These are phyloP conservation scores for Tolypocladium pustulatum DNA, from an alignment of 2,329 filamentous ascomycete species.

Conservation along the genomic window DNA sequence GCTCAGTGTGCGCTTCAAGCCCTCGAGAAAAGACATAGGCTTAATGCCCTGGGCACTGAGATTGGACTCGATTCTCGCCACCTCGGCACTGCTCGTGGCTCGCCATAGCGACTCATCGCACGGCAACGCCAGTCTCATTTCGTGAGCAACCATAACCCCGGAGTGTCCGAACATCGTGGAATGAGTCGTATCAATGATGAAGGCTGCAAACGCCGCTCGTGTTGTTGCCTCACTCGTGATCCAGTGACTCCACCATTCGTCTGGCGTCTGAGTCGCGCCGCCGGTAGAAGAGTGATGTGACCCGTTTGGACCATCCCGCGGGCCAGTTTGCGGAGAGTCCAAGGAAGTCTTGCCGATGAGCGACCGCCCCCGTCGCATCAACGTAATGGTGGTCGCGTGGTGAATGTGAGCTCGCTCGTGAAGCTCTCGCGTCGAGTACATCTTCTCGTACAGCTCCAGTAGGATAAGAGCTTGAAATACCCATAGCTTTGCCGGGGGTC, in stretches of 20 bases:
- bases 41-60: slow-evolving; percentile 74
- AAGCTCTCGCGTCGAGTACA: slow-evolving; percentile 84
- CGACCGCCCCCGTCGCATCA: slow-evolving; percentile 90
- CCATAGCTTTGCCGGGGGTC: slow-evolving; percentile 90
- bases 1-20: slow-evolving; percentile 79
- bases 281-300: slow-evolving; percentile 53
- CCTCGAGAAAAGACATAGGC: slow-evolving; percentile 79
- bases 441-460: slow-evolving; percentile 92
- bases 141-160: slow-evolving; percentile 92
- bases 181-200: slow-evolving; percentile 91
- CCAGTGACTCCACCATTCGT: slow-evolving; percentile 95
- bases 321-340: slow-evolving; percentile 66
- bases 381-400: slow-evolving; percentile 85
- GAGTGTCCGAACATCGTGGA: slow-evolving; percentile 97
- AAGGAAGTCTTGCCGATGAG: slow-evolving; percentile 76
- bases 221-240: slow-evolving; percentile 87
- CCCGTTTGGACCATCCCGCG: slow-evolving; percentile 46
- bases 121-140: slow-evolving; percentile 81
- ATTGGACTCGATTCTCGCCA: slow-evolving; percentile 71
- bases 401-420: slow-evolving; percentile 96
- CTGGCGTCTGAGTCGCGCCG: slow-evolving; percentile 54
- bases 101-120: slow-evolving; percentile 92
- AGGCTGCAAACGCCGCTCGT: slow-evolving; percentile 84
- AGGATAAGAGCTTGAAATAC: slow-evolving; percentile 85
- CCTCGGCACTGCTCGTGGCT: slow-evolving; percentile 77